Base-by-base conservation (phyloP, 2,329 filamentous ascomycete genomes). In the Stachybotrys chlorohalonatus region DNA sequence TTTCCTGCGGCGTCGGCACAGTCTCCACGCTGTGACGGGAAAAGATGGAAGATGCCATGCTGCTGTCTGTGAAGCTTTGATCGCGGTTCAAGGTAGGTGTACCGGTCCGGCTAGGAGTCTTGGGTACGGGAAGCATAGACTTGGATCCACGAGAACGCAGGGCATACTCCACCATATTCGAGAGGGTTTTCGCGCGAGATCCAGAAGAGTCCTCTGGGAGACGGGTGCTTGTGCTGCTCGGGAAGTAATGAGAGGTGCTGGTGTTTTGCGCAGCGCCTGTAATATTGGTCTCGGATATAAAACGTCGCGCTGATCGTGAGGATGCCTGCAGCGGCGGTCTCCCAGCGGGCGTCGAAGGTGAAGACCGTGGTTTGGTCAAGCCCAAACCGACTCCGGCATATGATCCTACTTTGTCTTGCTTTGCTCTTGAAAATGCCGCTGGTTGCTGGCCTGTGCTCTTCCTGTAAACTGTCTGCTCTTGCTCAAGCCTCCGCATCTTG, bases 21-120 rank as follows among this genome's bases (percentile, higher is more conserved):
- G 67, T 67, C 45, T 71, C 62, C 54, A 70, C 52, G 52, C 71
- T 73, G 24, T 65, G 60, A 1, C 66, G 66, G 32, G 71, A 74
- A 31, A 75, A 73, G 6, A 72, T 60, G 2, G 73, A 76, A 8
- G 72, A 75, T 0, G 68, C 58, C 68, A 74, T 70, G 63, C 72
- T 75, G 60, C 71, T 75, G 53, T 75, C 73, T 11, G 73, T 72
- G 53, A 71, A 65, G 51, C 70, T 74, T 31, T 65, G 66, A 42
- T 74, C 70, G 13, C 65, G 66, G 51, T 61, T 60, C 31, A 70
- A 60, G 7, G 59, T 64, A 2, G 73, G 72, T 0, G 72, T 73
- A 31, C 61, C 64, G 15, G 65, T 66, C 13, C 70, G 65, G 55
- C 64, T 70, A 1, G 71, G 71, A 2, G 72, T 74, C 15, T 70